Evolutionary conservation across 257 asterid species (phyloP).

Genomic region (Solanum megistacrolobum): DNA sequence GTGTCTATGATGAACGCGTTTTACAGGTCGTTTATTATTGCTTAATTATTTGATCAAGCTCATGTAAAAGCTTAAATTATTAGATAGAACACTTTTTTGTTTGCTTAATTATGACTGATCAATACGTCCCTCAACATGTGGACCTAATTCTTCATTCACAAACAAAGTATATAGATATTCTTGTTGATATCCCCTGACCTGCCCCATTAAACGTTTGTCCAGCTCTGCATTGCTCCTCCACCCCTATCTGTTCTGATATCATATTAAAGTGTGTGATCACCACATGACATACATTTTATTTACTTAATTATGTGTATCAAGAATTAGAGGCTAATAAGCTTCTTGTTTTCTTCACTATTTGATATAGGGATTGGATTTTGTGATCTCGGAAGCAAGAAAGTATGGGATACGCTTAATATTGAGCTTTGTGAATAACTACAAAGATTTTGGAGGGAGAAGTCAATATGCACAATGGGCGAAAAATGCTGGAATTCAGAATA

Average conservation of each 20-base stretch:
- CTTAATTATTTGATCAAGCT: not conserved
- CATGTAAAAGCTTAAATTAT: not conserved
- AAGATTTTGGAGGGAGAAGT: constrained; percentile 42
- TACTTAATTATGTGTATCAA: not conserved
- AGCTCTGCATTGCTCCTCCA: not conserved
- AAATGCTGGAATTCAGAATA: constrained; percentile 18
- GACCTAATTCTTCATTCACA: not conserved
- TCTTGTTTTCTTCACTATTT: not conserved
- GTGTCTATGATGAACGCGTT: constrained; percentile 30
- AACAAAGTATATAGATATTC: too few species aligned
- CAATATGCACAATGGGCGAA: constrained; percentile 41
- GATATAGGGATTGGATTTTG: constrained; percentile 43
- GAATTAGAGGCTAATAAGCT: not conserved
- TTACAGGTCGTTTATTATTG: not conserved
- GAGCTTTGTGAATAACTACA: constrained; percentile 35
- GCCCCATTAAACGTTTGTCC: not conserved
- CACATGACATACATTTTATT: too few species aligned
- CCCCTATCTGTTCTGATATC: not conserved
- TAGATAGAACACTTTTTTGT: not conserved
- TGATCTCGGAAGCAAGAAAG: constrained; percentile 37
- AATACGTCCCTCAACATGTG: not conserved
- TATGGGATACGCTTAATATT: constrained; percentile 22
- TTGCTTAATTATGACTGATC: not conserved
- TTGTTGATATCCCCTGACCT: not conserved
- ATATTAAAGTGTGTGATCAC: not conserved